phyloP scores from a whole-genome alignment of 805 yeast genomes.

The Suhomyces prunicola region DNA sequence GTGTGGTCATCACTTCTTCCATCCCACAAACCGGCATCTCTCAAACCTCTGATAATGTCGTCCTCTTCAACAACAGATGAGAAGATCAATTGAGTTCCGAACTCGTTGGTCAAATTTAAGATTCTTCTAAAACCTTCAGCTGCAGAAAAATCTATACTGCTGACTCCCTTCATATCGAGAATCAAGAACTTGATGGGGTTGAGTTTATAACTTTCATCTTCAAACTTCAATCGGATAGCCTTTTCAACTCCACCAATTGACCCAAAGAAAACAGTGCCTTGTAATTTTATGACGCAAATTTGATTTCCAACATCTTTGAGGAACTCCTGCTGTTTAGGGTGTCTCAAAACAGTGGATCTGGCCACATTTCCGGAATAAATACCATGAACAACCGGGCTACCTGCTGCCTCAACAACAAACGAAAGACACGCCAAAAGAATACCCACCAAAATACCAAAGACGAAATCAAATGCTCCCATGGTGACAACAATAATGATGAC shows the following conservation, averaged over 20 bases:
- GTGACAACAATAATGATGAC: slow-evolving; percentile 82
- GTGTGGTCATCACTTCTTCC: slow-evolving; percentile 27
- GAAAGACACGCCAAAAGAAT: slow-evolving; percentile 87
- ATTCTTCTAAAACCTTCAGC: slow-evolving; percentile 93
- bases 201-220: slow-evolving; percentile 44
- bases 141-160: slow-evolving; percentile 85
- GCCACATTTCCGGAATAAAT: slow-evolving; percentile 86
- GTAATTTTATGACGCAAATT: slow-evolving; percentile 79
- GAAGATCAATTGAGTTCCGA: slow-evolving; percentile 66
- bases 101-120: slow-evolving; percentile 69
- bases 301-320: slow-evolving; percentile 85
- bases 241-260: slow-evolving; percentile 90
- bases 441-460: slow-evolving; percentile 87
- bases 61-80: slow-evolving; percentile 73
- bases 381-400: slow-evolving; percentile 76
- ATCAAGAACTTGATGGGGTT: slow-evolving; percentile 77
- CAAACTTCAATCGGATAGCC: slow-evolving; percentile 63
- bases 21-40: slow-evolving; percentile 80
- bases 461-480: slow-evolving; percentile 96
- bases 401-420: slow-evolving; percentile 91
- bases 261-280: slow-evolving; percentile 91
- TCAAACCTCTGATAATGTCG: slow-evolving; percentile 63
- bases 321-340: slow-evolving; percentile 83
- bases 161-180: slow-evolving; percentile 80
- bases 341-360: slow-evolving; percentile 87